phyloP scores from a whole-genome alignment of 2,329 filamentous ascomycete genomes.

The Epichloe brachyelytri region DNA sequence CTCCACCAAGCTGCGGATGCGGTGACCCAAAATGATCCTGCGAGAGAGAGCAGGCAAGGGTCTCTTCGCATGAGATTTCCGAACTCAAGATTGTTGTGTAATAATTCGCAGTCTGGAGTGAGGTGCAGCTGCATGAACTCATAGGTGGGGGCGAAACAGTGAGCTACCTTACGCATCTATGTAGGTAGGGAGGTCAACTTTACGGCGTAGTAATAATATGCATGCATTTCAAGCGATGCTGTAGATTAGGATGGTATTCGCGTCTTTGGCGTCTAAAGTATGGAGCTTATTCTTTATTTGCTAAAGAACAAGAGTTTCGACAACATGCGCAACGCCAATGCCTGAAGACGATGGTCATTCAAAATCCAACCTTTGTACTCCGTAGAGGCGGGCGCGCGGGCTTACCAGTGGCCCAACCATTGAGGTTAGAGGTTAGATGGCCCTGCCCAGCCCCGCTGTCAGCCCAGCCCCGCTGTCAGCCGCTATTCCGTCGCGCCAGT shows the following conservation, averaged over 20 bases:
- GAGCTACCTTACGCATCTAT: too few species aligned
- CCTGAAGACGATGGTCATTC: background rate
- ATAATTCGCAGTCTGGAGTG: too few species aligned
- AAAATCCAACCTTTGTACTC: background rate
- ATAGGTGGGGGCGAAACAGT: too few species aligned
- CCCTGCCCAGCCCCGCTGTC: background rate
- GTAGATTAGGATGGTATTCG: too few species aligned
- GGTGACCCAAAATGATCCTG: background rate
- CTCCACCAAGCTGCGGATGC: background rate
- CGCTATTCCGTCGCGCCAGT: background rate
- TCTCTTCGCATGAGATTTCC: background rate
- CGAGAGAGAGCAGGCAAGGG: background rate
- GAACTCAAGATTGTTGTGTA: too few species aligned
- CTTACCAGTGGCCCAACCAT: background rate
- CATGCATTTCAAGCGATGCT: background rate
- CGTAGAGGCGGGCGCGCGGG: background rate
- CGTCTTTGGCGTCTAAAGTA: too few species aligned
- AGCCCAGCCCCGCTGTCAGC: background rate
- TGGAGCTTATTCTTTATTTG: too few species aligned
- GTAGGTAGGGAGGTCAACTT: too few species aligned
- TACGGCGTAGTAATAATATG: too few species aligned
- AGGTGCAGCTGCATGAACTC: too few species aligned
- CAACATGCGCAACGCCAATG: background rate
- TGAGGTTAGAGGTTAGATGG: background rate
- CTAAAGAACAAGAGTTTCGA: too few species aligned